Evolutionary conservation across 305 asterid genomes (phyloP).

Genomic region (Fraxinus dipetala): DNA sequence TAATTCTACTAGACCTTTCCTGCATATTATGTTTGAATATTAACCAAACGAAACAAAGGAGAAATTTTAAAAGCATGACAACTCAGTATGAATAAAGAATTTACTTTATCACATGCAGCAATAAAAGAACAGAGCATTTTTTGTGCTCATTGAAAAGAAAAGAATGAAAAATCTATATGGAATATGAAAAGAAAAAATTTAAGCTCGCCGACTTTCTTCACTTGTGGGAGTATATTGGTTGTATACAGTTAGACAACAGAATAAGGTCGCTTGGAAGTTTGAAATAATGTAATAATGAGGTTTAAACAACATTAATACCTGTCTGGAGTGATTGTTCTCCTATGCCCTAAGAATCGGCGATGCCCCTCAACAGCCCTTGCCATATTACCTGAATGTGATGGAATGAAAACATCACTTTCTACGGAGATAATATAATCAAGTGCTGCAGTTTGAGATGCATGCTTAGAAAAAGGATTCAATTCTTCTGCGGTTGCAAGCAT

Average conservation of each 20-base stretch:
- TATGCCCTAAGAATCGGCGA: conserved; percentile 81
- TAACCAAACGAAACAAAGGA: background rate
- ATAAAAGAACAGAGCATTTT: conserved; percentile 14
- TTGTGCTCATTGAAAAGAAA: background rate
- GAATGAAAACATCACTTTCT: conserved; percentile 83
- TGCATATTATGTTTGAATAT: conserved; percentile 30
- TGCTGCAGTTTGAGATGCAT: conserved; percentile 91
- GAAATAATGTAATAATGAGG: background rate
- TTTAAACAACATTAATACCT: conserved; percentile 41
- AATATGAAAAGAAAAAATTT: conserved; percentile 3
- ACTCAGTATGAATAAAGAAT: background rate
- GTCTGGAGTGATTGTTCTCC: conserved; percentile 83
- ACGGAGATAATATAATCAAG: conserved; percentile 78
- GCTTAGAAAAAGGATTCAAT: conserved; percentile 54
- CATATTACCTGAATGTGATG: conserved; percentile 94
- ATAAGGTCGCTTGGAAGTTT: background rate
- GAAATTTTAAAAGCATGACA: background rate
- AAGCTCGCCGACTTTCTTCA: conserved; percentile 5
- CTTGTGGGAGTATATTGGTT: background rate
- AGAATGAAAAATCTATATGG: background rate
- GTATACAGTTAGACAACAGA: background rate
- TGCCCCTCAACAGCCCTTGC: conserved; percentile 95
- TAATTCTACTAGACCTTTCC: conserved; percentile 79
- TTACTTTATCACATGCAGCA: background rate
- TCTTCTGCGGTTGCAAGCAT: conserved; percentile 74